Base-by-base conservation (phyloP, 495 filamentous ascomycete genomes). In the Staphylotrichum tortipilum region DNA sequence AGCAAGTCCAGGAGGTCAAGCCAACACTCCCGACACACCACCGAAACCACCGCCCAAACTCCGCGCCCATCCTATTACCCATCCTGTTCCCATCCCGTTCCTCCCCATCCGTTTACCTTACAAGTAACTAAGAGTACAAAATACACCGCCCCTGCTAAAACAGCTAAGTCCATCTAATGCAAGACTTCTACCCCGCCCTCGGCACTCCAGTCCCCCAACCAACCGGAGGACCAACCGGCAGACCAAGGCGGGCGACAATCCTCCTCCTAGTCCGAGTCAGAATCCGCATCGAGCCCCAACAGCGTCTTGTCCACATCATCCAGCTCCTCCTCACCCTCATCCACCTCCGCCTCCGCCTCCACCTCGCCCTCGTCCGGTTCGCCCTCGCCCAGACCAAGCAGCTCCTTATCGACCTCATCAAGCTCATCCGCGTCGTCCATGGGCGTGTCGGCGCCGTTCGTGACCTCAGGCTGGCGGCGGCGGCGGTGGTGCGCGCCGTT, bases 221-320 rank as follows among this genome's bases (percentile, higher is more conserved):
- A n/a, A n/a, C n/a, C n/a, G n/a, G n/a, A n/a, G n/a, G n/a, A n/a
- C n/a, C n/a, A n/a, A n/a, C n/a, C n/a, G n/a, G n/a, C n/a, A n/a
- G n/a, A n/a, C n/a, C n/a, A n/a, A n/a, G n/a, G n/a, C n/a, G 26
- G 10, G 26, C 26, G 6, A 28, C 26, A 28, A n/a, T n/a, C n/a
- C 26, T 28, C 6, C 26, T 5, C 54, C 40, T 60, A 68, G 48
- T 72, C 69, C 22, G 70, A 69, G 36, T 72, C 68, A 15, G 61
- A 60, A 18, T 75, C 73, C 1, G 67, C 72, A 22, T 69, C 64
- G 30, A 77, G 54, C 6, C 72, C 71, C 4, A 78, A 46, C 29
- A 78, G 51, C 21, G 67, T 72, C 62, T 77, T 78, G 17, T 76
- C 75, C 23, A 75, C 70, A 49, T 73, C 68, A 43, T 78, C 74